Evolutionary conservation across 495 filamentous ascomycete genomes (phyloP).

Genomic region (Aspergillus incahuasiensis): DNA sequence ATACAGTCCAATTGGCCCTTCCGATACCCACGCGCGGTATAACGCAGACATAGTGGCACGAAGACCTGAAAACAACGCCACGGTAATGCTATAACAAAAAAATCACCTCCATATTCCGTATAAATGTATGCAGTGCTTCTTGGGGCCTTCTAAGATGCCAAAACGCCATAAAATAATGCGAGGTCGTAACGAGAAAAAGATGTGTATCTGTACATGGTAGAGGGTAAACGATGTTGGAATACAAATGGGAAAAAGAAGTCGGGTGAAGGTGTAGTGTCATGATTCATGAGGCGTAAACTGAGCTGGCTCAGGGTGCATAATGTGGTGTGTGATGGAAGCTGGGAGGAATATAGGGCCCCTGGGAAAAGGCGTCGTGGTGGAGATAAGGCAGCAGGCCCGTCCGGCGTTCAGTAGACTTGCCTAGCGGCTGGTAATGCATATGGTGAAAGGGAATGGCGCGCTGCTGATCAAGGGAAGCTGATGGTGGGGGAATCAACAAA

Average conservation of each 20-base stretch:
- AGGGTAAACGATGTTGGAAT: conserved; percentile 1
- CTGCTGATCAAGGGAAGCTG: conserved; percentile 70
- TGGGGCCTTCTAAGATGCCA: conserved; percentile 25
- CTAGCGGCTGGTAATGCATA: conserved; percentile 95
- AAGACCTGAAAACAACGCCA: conserved; percentile 21
- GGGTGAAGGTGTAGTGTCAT: conserved; percentile 23
- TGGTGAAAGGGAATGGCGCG: conserved; percentile 61
- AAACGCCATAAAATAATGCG: conserved; percentile 33
- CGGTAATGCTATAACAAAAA: conserved; percentile 12
- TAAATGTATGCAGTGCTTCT: conserved; percentile 12
- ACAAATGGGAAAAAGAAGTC: conserved; percentile 2
- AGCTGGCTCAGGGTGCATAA: conserved; percentile 23
- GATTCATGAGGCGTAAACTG: conserved; percentile 13
- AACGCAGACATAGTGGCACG: conserved; percentile 7
- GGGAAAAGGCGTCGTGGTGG: conserved; percentile 44
- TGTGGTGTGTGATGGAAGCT: conserved; percentile 41
- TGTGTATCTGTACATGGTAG: conserved; percentile 27
- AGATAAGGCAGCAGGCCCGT: conserved; percentile 80
- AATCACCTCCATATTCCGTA: conserved; percentile 8
- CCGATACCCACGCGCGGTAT: conserved; percentile 20
- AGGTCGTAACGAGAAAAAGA: conserved; percentile 18
- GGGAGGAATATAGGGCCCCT: conserved; percentile 28
- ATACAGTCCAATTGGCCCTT: background rate
- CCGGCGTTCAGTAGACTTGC: conserved; percentile 68
- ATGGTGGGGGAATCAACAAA: conserved; percentile 81